These are phyloP conservation scores for Solanum clarkiae DNA, from an alignment of 257 asterid species.

Conservation along the genomic window DNA sequence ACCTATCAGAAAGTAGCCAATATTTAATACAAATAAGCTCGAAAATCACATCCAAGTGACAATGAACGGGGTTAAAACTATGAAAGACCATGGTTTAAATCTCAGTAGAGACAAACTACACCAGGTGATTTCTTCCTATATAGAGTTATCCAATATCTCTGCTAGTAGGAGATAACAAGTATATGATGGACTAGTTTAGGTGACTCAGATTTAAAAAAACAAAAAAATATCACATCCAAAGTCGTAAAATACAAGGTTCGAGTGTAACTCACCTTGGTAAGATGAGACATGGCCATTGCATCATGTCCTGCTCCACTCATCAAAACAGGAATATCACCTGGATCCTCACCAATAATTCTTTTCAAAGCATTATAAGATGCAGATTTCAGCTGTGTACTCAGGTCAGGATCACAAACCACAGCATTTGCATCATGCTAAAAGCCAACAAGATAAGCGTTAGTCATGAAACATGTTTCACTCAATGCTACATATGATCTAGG, in stretches of 20 bases:
- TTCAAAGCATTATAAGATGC: constrained; percentile 58
- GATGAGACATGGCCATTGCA: constrained; percentile 97
- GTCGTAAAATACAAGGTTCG: background rate
- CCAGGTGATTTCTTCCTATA: background rate
- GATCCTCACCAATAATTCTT: constrained; percentile 39
- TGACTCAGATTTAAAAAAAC: background rate
- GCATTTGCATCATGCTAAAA: constrained; percentile 86
- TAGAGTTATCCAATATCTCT: background rate
- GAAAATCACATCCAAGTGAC: background rate
- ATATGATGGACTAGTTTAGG: background rate
- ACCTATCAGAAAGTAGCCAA: constrained; percentile 30
- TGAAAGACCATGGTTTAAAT: background rate
- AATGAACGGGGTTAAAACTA: background rate
- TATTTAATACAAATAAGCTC: background rate
- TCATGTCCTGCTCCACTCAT: constrained; percentile 99
- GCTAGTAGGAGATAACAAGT: background rate
- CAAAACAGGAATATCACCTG: constrained; percentile 49
- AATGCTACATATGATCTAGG: background rate
- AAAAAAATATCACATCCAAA: background rate
- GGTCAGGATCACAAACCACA: constrained; percentile 52
- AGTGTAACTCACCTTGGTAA: constrained; percentile 45
- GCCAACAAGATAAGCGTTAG: background rate
- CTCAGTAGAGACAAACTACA: background rate
- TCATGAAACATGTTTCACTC: background rate
- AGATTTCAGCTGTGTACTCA: constrained; percentile 59